phyloP scores from a whole-genome alignment of 441 rosid species.

The Isatis lusitanica region DNA sequence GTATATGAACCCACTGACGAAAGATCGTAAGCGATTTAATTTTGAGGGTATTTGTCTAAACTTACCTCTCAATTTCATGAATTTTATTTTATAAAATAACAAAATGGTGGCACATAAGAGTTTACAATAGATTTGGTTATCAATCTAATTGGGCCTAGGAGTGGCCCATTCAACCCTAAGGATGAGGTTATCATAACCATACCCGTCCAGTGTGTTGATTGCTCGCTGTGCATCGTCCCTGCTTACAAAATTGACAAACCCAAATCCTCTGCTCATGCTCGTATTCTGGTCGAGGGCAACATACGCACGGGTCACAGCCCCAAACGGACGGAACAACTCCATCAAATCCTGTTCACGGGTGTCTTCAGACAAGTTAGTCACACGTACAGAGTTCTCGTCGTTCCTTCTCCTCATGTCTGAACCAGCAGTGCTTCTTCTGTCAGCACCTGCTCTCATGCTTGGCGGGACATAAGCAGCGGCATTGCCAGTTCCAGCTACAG shows the following conservation, averaged over 20 bases:
- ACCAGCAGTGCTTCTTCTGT: neutral
- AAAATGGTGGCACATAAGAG: too few species aligned
- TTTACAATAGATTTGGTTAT: too few species aligned
- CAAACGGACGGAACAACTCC: neutral
- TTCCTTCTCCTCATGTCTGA: conserved; percentile 1
- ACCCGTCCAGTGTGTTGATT: neutral
- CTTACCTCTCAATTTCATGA: neutral
- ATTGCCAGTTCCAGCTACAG: neutral
- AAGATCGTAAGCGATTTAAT: neutral
- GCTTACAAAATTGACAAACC: neutral
- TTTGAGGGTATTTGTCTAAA: neutral
- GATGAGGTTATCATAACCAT: conserved; percentile 2
- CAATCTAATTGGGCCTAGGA: neutral
- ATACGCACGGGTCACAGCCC: neutral
- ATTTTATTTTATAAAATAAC: too few species aligned
- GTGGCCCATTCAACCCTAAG: neutral
- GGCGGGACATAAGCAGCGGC: neutral
- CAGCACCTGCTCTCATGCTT: neutral
- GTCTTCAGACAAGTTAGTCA: conserved; percentile 1
- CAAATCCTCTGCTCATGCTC: neutral
- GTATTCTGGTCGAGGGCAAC: neutral
- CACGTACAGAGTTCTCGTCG: conserved; percentile 9
- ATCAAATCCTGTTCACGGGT: neutral
- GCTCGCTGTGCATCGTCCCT: neutral
- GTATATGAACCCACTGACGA: neutral